Conservation (phyloP, 2,329 filamentous ascomycete genomes). For the Periconia digitata region DNA sequence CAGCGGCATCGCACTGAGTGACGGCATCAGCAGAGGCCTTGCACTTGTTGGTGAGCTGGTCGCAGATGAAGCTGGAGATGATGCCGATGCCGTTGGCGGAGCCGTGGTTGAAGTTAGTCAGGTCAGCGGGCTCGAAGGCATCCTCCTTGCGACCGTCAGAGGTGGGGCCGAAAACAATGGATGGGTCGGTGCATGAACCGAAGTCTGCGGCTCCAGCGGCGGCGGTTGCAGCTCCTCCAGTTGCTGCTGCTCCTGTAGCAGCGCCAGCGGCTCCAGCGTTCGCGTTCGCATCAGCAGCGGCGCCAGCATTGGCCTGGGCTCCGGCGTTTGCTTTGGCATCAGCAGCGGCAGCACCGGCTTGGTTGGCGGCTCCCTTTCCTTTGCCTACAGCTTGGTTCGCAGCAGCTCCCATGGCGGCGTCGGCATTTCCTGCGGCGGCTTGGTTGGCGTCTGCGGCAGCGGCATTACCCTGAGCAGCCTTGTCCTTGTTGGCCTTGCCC, state of each 20-base stretch:
- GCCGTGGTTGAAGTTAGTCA: slow-evolving; percentile 54
- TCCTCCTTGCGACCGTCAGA: slow-evolving; percentile 52
- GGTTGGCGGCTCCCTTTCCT: no score
- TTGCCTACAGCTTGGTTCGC: no score
- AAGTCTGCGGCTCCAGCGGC: slow-evolving; percentile 36
- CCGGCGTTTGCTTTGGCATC: neutral
- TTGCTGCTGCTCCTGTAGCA: slow-evolving; percentile 1
- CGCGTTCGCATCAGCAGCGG: neutral
- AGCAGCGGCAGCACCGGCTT: slow-evolving; percentile 1
- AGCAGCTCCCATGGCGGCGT: slow-evolving; percentile 1
- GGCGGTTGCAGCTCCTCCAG: neutral
- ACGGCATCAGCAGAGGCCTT: slow-evolving; percentile 21
- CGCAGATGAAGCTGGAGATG: slow-evolving; percentile 54
- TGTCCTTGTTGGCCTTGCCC: neutral
- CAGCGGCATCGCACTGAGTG: slow-evolving; percentile 22
- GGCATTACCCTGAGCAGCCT: neutral
- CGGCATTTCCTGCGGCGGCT: neutral
- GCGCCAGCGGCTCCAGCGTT: slow-evolving; percentile 15
- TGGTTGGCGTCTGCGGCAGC: slow-evolving; percentile 1
- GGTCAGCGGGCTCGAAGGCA: slow-evolving; percentile 48
- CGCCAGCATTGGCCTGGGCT: neutral
- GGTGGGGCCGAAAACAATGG: slow-evolving; percentile 53
- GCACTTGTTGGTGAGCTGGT: slow-evolving; percentile 41
- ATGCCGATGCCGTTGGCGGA: slow-evolving; percentile 53
- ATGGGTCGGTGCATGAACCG: slow-evolving; percentile 52